These are phyloP conservation scores for Luzula sylvatica DNA, from an alignment of 176 grass and related monocot species.

Conservation along the genomic window DNA sequence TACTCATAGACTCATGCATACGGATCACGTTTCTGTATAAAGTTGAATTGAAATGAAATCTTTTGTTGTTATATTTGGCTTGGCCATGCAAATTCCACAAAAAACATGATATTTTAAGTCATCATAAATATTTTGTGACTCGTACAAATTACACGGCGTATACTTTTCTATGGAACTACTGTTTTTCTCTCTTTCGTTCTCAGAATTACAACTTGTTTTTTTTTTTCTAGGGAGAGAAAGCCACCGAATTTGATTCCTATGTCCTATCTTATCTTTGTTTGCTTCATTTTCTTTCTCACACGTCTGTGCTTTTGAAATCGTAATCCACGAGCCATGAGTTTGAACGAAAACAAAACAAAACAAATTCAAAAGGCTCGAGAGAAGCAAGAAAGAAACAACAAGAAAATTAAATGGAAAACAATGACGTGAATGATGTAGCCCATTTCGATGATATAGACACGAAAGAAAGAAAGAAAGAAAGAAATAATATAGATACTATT, in stretches of 20 bases:
- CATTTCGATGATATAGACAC: conserved; percentile 9
- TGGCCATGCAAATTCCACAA: neutral
- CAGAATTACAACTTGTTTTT: conserved; percentile 12
- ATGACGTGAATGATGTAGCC: neutral
- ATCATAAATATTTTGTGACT: no score
- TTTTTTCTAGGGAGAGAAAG: neutral
- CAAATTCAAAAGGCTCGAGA: conserved; percentile 3
- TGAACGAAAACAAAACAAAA: conserved; percentile 2
- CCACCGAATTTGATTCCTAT: conserved; percentile 10
- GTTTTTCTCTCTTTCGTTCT: neutral
- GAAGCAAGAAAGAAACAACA: neutral
- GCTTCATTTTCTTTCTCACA: conserved; percentile 7
- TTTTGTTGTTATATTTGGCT: neutral
- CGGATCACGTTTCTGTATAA: conserved; percentile 1
- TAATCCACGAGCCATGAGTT: no score
- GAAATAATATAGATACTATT: neutral
- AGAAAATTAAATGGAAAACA: neutral
- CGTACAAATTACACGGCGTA: neutral
- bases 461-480: neutral
- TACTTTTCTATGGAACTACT: neutral
- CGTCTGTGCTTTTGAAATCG: conserved; percentile 4
- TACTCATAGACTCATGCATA: neutral
- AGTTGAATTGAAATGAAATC: neutral
- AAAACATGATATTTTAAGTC: neutral
- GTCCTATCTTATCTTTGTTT: conserved; percentile 15